Evolutionary conservation across 2,329 filamentous ascomycete species (phyloP).

Genomic region (Ophiocordyceps australis): DNA sequence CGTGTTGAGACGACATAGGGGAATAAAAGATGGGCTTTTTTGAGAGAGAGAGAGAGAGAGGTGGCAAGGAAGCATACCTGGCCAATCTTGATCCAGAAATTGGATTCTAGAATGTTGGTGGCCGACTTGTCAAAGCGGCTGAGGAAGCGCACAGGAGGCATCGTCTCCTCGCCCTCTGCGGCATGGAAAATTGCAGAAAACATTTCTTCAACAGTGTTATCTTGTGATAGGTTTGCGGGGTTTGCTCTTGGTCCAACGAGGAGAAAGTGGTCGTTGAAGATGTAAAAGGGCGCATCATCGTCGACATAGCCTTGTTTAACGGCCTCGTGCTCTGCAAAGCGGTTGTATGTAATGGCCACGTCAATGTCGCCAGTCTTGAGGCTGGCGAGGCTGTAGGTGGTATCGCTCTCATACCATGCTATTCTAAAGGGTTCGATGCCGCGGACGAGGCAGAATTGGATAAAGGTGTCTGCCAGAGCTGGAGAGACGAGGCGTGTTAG

Average conservation of each 20-base stretch:
- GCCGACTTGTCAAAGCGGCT: slow-evolving; percentile 28
- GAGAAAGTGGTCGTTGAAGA: slow-evolving; percentile 26
- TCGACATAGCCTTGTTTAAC: slow-evolving; percentile 20
- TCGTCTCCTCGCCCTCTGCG: slow-evolving; percentile 12
- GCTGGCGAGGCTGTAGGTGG: slow-evolving; percentile 23
- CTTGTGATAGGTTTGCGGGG: slow-evolving; percentile 13
- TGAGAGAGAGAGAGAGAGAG: no score
- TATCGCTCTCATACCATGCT: slow-evolving; percentile 25
- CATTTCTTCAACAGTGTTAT: slow-evolving; percentile 11
- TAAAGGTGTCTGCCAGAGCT: slow-evolving; percentile 11
- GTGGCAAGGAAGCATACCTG: slow-evolving; percentile 9
- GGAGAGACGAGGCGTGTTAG: no score
- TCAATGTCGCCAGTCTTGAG: slow-evolving; percentile 19
- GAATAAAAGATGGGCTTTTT: no score
- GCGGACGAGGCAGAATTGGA: slow-evolving; percentile 5
- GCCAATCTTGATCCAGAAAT: slow-evolving; percentile 24
- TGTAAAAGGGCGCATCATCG: slow-evolving; percentile 12
- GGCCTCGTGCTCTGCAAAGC: slow-evolving; percentile 21
- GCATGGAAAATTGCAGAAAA: slow-evolving; percentile 8
- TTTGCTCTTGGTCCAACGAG: slow-evolving; percentile 19
- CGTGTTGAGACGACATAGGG: no score
- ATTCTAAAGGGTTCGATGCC: slow-evolving; percentile 16
- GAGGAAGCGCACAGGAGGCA: slow-evolving; percentile 19
- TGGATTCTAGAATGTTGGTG: slow-evolving; percentile 27
- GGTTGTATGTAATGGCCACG: slow-evolving; percentile 25